phyloP scores from a whole-genome alignment of 352 stramenopile species.

The Phytophthora macrochlamydospora region DNA sequence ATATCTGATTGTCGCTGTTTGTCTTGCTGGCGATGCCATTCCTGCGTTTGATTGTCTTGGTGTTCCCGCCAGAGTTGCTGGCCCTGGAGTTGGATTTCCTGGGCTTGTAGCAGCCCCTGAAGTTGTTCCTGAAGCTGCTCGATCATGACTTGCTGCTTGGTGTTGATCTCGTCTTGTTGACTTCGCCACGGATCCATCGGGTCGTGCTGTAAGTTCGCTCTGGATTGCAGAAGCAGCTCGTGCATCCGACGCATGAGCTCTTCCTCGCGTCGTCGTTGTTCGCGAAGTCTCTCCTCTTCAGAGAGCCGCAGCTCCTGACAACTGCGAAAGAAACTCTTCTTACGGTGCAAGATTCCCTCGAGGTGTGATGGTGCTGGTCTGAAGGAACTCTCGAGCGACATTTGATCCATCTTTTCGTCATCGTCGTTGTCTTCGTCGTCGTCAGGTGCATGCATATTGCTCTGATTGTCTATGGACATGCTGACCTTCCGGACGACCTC shows the following conservation, averaged over 20 bases:
- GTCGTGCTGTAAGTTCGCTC: constrained; percentile 29
- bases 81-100: constrained; percentile 9
- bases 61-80: constrained; percentile 25
- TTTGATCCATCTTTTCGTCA: constrained; percentile 18
- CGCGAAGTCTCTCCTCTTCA: constrained; percentile 38
- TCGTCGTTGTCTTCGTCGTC: constrained; percentile 14
- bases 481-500: constrained; percentile 4
- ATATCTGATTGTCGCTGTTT: constrained; percentile 5
- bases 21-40: constrained; percentile 16
- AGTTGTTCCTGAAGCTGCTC: constrained; percentile 30
- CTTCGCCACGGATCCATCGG: constrained; percentile 19
- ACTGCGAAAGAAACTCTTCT: constrained; percentile 49
- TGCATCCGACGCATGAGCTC: constrained; percentile 49
- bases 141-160: constrained; percentile 27
- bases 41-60: constrained; percentile 35
- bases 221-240: constrained; percentile 37
- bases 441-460: not conserved
- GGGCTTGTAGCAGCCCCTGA: not conserved
- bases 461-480: constrained; percentile 17
- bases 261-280: constrained; percentile 38
- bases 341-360: constrained; percentile 13
- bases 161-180: constrained; percentile 30
- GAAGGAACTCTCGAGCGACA: constrained; percentile 10
- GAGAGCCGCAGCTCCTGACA: constrained; percentile 48
- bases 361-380: not conserved